phyloP scores from a whole-genome alignment of 345 rosid species.

The Raphanus sativus region DNA sequence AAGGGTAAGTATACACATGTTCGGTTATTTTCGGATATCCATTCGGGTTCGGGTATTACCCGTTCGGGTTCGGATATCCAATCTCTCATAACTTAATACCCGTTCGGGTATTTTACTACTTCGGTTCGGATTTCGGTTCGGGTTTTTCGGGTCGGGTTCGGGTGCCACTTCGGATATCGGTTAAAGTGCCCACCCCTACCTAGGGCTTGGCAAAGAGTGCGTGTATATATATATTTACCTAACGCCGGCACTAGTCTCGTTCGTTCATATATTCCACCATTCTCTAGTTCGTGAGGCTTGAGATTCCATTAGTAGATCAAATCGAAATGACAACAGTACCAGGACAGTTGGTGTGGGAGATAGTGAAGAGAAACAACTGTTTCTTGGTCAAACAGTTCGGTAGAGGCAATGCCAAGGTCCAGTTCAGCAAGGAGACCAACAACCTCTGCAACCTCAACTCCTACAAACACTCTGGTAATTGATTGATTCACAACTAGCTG shows the following conservation, averaged over 20 bases:
- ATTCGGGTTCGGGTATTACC: too few relatives aligned
- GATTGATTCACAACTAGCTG: too few relatives aligned
- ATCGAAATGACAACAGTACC: conserved; percentile 66
- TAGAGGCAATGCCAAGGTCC: conserved; percentile 53
- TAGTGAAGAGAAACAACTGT: conserved; percentile 69
- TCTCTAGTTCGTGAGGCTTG: neutral
- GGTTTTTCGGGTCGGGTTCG: too few relatives aligned
- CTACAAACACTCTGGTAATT: conserved; percentile 67
- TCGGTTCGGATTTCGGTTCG: too few relatives aligned
- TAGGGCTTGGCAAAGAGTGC: neutral
- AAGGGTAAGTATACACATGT: too few relatives aligned
- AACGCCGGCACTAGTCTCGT: neutral
- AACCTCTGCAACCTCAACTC: conserved; percentile 78
- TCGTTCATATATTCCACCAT: neutral
- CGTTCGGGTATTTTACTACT: too few relatives aligned
- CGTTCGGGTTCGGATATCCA: too few relatives aligned
- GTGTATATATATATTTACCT: neutral
- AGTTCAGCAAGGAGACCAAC: conserved; percentile 73
- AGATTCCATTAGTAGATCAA: neutral
- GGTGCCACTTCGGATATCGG: too few relatives aligned
- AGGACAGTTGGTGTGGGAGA: conserved; percentile 74
- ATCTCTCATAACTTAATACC: too few relatives aligned
- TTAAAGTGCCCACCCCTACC: too few relatives aligned
- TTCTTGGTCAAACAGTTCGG: conserved; percentile 80
- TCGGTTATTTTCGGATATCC: too few relatives aligned